Conservation (phyloP, 768 basidiomycete species). For the Lactarius quietus region DNA sequence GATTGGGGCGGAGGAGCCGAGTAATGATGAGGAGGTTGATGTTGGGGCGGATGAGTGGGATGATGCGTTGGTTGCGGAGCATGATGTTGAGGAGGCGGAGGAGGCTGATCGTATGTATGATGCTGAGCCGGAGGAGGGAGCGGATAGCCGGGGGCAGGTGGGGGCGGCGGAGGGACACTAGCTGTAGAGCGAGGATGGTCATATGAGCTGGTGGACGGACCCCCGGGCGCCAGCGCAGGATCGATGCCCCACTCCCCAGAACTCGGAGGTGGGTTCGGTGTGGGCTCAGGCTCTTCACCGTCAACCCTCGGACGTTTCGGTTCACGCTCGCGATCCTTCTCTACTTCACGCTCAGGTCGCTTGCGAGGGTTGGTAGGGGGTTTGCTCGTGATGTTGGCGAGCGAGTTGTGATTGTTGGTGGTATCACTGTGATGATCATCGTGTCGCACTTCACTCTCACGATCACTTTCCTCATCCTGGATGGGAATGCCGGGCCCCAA, state of each 20-base stretch:
- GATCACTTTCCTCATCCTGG: slow-evolving; percentile 23
- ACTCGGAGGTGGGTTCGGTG: slow-evolving; percentile 16
- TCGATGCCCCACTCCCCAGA: slow-evolving; percentile 26
- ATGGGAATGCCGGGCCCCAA: slow-evolving; percentile 22
- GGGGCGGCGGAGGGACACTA: slow-evolving; percentile 22
- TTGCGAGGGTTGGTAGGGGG: slow-evolving; percentile 16
- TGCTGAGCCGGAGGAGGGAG: slow-evolving; percentile 9
- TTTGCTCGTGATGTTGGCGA: slow-evolving; percentile 15
- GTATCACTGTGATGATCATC: slow-evolving; percentile 23
- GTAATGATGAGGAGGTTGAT: slow-evolving; percentile 23
- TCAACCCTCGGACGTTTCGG: slow-evolving; percentile 25
- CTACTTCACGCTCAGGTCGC: slow-evolving; percentile 24
- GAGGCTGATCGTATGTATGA: slow-evolving; percentile 17
- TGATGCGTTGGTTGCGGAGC: slow-evolving; percentile 16
- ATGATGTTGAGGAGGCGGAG: slow-evolving; percentile 24
- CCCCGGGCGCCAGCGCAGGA: slow-evolving; percentile 21
- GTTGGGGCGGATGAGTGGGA: slow-evolving; percentile 17
- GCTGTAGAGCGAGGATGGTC: slow-evolving; percentile 19
- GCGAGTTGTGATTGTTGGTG: slow-evolving; percentile 24
- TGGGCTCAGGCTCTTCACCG: slow-evolving; percentile 15
- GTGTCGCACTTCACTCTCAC: slow-evolving; percentile 23
- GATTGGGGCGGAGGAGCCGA: slow-evolving; percentile 21
- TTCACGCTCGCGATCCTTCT: slow-evolving; percentile 26
- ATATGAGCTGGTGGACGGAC: slow-evolving; percentile 12
- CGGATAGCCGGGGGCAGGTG: slow-evolving; percentile 19